Evolutionary conservation across 225 moss, liverwort and hornwort species (phyloP), one percentile per base, ranked within the genome.

Genomic region (Marchantia polymorpha): DNA sequence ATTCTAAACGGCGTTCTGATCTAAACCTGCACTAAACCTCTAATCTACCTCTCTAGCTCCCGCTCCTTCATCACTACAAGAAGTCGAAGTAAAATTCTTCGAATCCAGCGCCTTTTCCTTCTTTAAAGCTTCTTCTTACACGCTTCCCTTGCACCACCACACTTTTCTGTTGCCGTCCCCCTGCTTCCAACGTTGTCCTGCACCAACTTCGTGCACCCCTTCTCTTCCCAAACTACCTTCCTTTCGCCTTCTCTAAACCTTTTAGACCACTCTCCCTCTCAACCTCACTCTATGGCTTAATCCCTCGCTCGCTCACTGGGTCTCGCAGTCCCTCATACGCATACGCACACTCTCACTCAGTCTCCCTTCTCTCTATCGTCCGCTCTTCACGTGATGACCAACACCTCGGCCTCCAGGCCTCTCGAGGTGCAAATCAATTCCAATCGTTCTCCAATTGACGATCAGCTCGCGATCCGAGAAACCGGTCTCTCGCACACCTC

Each of bases 371-470:
- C 39, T 39, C 39, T 39, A 39, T 39, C 39, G 39, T 39, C 39
- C 39, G 39, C 5, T 39, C 39, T 39, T 39, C 75, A 75, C 58
- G 68, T 51, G 72, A 52, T 17, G 46, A 4, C 31, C 39, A 39
- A 39, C 39, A 39, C 19, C 13, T 2, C 48, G 59, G 30, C 17
- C 19, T n/a, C 59, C 20, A 58, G 74, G 56, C 14, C 22, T 30
- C 14, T 46, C 16, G 39, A 75, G 58, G 26, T 75, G 75, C 75
- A 58, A 58, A 75, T 19, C 58, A 59, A 75, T 39, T 75, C 75
- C 31, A 75, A 75, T 31, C 25, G 75, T 75, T 59, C 75, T 71
- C 59, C 75, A 75, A 75, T 75, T 59, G 75, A 46, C 75, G 75
- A 75, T 60, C 30, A 59, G 26, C 58, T 74, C 74, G 39, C 75